Base-by-base conservation (phyloP, 192 early-diverging fungal genomes). In the Umbelopsis sp. region DNA sequence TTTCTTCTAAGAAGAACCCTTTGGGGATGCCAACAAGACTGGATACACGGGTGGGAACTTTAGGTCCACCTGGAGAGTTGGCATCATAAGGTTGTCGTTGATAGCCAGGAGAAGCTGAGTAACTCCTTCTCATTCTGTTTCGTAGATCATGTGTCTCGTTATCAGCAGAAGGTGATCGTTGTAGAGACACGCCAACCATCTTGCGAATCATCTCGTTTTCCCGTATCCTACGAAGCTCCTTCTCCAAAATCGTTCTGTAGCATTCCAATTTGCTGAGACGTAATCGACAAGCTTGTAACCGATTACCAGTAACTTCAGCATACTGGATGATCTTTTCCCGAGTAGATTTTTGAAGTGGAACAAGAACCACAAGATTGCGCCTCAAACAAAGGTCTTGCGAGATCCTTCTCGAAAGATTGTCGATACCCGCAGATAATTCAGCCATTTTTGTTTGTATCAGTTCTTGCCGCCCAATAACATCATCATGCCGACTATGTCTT, bases 241-340 rank as follows among this genome's bases (percentile, higher is more conserved):
- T 79, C 66, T 92, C 88, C 25, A 94, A 49, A 56, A 91, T 86
- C 36, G 91, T 89, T 12, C 88, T 84, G 80, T 91, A 94, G 67
- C 92, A 94, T 20, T 87, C 85, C 22, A 92, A 72, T 32, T 88
- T 80, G 50, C 85, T 88, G 45, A 90, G 75, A n/a, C 80, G 71
- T 43, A 94, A 66, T 43, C 88, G 87, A 20, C 87, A 80, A 22
- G 83, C 80, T 66, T 81, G 81, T 25, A 94, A 74, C 26, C 82
- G 77, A 66, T 77, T 80, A 0, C 87, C 86, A 1, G 90, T 83
- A 20, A 78, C 62, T 22, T 87, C 81, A 7, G 90, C 86, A 43
- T 87, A 85, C 51, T 78, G 76, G 0, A 87, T 56, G 29, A 90
- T 86, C 25, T 84, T 82, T 68, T 91, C 88, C 24, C 90, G 86